Evolutionary conservation across 257 asterid genomes (phyloP).

Genomic region (Solanum clarkiae): DNA sequence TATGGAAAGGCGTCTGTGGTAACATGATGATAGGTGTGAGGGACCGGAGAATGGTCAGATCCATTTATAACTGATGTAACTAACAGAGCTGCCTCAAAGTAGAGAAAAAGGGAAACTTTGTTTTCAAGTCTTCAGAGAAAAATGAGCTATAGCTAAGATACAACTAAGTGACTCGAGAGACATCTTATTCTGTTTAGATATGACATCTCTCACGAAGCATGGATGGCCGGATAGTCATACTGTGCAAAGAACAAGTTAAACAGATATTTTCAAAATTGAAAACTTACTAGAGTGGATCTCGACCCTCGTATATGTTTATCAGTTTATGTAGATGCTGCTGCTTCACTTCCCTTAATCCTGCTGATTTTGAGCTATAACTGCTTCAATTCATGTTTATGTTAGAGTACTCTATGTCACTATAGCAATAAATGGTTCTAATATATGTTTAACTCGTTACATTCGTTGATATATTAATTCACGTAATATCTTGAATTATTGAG

Average conservation of each 20-base stretch:
- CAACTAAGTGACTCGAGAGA: not conserved
- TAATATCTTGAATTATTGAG: not conserved
- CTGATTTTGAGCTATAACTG: not conserved
- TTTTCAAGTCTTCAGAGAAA: not conserved
- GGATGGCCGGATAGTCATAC: not conserved
- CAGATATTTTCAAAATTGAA: not conserved
- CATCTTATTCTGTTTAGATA: not conserved
- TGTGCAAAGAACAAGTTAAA: not conserved
- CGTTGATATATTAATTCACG: not conserved
- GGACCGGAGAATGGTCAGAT: not conserved
- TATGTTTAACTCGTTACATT: not conserved
- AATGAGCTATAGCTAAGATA: not conserved
- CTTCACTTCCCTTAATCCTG: not conserved
- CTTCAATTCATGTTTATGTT: not conserved
- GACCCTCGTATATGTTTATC: not conserved
- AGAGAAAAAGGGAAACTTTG: not conserved
- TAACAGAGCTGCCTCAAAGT: not conserved
- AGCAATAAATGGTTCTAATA: not conserved
- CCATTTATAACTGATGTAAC: not conserved
- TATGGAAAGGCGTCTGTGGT: not conserved
- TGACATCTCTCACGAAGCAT: not conserved
- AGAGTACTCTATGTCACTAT: not conserved
- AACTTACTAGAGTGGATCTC: not conserved
- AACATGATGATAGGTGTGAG: not conserved
- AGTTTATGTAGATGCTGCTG: not conserved